Base-by-base conservation (phyloP, 257 asterid species). In the Paulownia fortunei region DNA sequence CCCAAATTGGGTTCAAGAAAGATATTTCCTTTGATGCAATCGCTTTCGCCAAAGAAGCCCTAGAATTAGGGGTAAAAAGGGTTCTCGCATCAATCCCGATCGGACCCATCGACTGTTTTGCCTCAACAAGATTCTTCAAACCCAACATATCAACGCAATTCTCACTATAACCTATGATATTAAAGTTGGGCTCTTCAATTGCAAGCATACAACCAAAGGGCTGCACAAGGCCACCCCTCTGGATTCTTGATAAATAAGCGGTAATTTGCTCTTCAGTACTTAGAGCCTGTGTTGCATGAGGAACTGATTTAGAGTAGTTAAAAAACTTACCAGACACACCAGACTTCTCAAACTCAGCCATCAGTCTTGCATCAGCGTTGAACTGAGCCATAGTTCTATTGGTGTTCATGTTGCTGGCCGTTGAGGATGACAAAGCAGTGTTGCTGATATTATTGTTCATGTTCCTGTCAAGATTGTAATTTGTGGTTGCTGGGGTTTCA, bases 121-220 rank as follows among this genome's bases (percentile, higher is more conserved):
- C 34, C 70, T 60, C 82, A 67, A 32, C 79, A 27, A 79, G 42
- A 44, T 23, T 56, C 39, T 68, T 60, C 59, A 88, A 67, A 66
- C 91, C 93, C 78, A 89, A 72, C 85, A 89, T 76, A 62, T 83
- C 86, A 64, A 34, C 74, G 72, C 91, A 87, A 76, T 89, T 91
- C 42, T 89, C 93, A 80, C 93, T 89, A 30, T 76, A 87, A 26
- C 81, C 89, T 11, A 88, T 54, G 15, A 91, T 69, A 16, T 54
- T 79, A 55, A 85, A 89, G 16, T 47, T 82, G 51, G 80, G 81
- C n/a, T 84, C 87, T 27, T 88, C 87, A 72, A 91, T 65, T 49
- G 85, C 87, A 67, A 91, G 55, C 88, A 86, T 59, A 82, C 92
- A 91, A 37, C 97, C 97, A 73, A 89, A 87, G 10, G 97, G 76